Base-by-base conservation (phyloP, 139 green algal genomes). In the Chlamydomonas eustigma region DNA sequence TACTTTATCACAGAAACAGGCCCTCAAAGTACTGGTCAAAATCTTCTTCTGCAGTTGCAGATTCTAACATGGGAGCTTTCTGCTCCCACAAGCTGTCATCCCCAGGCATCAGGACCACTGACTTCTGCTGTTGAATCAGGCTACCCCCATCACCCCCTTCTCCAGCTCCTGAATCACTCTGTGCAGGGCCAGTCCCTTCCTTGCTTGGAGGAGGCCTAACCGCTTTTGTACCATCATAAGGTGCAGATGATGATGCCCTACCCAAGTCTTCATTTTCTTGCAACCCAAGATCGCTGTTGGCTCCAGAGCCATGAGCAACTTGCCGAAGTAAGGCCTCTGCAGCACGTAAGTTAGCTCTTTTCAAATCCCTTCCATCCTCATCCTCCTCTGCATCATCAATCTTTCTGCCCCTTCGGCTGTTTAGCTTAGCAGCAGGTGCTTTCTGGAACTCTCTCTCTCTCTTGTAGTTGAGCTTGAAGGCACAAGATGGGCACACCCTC, bases 401-500 rank as follows among this genome's bases (percentile, higher is more conserved):
- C 24, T 4, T n/a, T 32, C 68, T 63, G 33, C 78, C 38, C 71
- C 77, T 78, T 25, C 78, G 71, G 52, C 78, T 2, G 3, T 4
- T 34, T 25, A n/a, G 37, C 44, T 58, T 58, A 63, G 3, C 68
- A 5, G 65, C 25, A 37, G 3, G 30, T 32, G 65, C 51, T 32
- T 81, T 76, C 3, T 36, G 5, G 36, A 64, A 81, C 30, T 68
- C 24, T 28, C 65, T 79, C 66, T 79, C 78, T 31, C 37, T 25
- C 66, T 66, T 76, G 51, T 94, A 92, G 79, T 95, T 94, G 2
- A 97, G 89, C 85, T 96, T 91, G 44, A 85, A 77, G 24, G 90
- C 89, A 76, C 93, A 93, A 30, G 86, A 78, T 4, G 89, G 86
- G 69, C 93, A 97, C 18, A 96, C 32, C 5, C 93, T 81, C 38